A percentile compares a stretch with the other conserved stretches of the same genome.
These are phyloP conservation scores for Orbilia brochopaga DNA, from an alignment of 2,329 filamentous ascomycete species.

Conservation along the genomic window DNA sequence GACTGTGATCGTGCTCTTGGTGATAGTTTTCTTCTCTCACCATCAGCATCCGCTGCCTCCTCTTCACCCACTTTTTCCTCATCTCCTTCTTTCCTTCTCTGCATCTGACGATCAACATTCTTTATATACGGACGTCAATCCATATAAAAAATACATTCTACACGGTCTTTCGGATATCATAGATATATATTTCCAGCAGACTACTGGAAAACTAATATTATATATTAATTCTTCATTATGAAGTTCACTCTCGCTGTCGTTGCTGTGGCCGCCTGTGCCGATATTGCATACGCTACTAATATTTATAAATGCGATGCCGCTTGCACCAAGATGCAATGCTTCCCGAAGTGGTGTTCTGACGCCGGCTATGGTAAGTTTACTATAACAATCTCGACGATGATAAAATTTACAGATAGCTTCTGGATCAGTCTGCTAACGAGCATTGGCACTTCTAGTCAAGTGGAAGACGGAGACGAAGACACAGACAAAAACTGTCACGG, in stretches of 20 bases:
- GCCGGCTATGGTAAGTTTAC: neutral
- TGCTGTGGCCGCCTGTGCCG: neutral
- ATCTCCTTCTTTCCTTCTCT: neutral
- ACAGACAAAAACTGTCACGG: neutral
- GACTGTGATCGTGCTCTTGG: neutral
- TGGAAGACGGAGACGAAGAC: neutral
- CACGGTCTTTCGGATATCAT: neutral
- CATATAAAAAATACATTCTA: neutral
- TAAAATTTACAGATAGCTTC: no score
- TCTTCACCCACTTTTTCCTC: neutral
- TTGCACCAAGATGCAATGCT: neutral
- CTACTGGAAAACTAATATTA: neutral
- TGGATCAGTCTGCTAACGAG: no score
- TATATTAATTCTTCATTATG: neutral
- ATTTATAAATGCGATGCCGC: neutral
- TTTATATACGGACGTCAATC: neutral
- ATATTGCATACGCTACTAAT: neutral
- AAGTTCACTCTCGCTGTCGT: neutral
- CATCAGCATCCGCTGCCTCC: constrained; percentile 1
- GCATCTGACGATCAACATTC: neutral
- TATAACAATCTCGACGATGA: no score
- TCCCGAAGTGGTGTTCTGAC: constrained; percentile 1
- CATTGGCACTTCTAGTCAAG: no score
- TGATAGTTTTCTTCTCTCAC: neutral
- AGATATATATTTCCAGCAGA: neutral